These are phyloP conservation scores for Alopecurus myosuroides DNA, from an alignment of 176 grass and related monocot genomes.

Conservation along the genomic window DNA sequence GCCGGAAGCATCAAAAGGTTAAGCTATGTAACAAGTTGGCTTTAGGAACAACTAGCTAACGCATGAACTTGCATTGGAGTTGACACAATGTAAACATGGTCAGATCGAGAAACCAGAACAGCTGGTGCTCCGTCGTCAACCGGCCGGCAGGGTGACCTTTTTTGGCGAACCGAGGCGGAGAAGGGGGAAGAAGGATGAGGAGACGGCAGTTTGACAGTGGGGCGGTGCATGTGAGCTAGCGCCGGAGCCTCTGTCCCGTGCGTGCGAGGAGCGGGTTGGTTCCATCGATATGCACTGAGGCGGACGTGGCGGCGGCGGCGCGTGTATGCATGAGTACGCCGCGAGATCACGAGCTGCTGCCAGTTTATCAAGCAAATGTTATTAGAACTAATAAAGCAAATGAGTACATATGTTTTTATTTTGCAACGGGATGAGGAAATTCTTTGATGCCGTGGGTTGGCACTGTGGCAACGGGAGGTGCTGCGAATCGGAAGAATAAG, in stretches of 20 bases:
- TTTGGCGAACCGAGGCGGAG: neutral
- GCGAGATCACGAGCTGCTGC: neutral
- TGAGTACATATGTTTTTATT: too few species aligned
- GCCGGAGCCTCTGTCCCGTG: neutral
- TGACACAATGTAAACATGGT: neutral
- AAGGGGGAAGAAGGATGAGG: neutral
- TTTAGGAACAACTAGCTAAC: neutral
- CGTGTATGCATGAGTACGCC: too few species aligned
- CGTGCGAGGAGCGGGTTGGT: neutral
- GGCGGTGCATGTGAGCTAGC: constrained; percentile 2
- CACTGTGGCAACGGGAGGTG: too few species aligned
- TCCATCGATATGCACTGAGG: too few species aligned
- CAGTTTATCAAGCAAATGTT: neutral
- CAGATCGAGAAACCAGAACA: neutral
- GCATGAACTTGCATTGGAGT: neutral
- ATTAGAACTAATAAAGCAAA: too few species aligned
- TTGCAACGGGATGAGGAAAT: too few species aligned
- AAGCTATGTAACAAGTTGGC: neutral
- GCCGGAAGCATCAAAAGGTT: neutral
- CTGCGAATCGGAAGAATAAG: too few species aligned
- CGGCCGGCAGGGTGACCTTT: neutral
- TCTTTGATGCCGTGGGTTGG: too few species aligned
- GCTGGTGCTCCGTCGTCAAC: neutral
- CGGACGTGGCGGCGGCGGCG: too few species aligned
- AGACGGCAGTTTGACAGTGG: constrained; percentile 14